Conservation (phyloP, 768 basidiomycete species). For the Boletus huronensis region DNA sequence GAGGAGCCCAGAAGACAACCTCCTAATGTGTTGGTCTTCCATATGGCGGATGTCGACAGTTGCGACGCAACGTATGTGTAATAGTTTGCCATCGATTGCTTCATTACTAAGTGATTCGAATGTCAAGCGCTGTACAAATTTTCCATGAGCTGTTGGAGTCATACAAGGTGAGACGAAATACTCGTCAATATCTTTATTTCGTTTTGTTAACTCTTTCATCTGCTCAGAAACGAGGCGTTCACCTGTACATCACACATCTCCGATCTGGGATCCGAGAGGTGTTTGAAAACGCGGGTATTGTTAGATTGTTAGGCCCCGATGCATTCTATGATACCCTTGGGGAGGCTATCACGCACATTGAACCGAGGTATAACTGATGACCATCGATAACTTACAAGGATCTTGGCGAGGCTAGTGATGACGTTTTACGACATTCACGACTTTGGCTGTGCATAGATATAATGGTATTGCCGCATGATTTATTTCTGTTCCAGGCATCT, state of each 20-base stretch:
- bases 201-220: not conserved
- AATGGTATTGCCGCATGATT: not conserved
- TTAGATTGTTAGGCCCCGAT: constrained; percentile 40
- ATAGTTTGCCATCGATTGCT: not conserved
- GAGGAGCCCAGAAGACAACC: constrained; percentile 77
- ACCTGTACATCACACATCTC: constrained; percentile 46
- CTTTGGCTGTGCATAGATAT: not conserved
- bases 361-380: constrained; percentile 20
- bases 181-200: not conserved
- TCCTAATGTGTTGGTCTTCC: constrained; percentile 81
- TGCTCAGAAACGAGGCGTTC: constrained; percentile 41
- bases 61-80: constrained; percentile 83
- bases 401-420: not conserved
- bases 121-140: constrained; percentile 72
- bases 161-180: constrained; percentile 52
- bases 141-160: constrained; percentile 75
- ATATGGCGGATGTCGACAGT: constrained; percentile 87
- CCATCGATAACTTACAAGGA: not conserved
- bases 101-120: constrained; percentile 5
- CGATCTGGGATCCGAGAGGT: constrained; percentile 33
- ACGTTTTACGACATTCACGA: not conserved
- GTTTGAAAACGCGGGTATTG: constrained; percentile 46
- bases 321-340: constrained; percentile 43
- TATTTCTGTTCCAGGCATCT: not conserved
- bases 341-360: constrained; percentile 39